These are phyloP conservation scores for Trichocladium uniseriatum DNA, from an alignment of 495 filamentous ascomycete genomes.

Conservation along the genomic window DNA sequence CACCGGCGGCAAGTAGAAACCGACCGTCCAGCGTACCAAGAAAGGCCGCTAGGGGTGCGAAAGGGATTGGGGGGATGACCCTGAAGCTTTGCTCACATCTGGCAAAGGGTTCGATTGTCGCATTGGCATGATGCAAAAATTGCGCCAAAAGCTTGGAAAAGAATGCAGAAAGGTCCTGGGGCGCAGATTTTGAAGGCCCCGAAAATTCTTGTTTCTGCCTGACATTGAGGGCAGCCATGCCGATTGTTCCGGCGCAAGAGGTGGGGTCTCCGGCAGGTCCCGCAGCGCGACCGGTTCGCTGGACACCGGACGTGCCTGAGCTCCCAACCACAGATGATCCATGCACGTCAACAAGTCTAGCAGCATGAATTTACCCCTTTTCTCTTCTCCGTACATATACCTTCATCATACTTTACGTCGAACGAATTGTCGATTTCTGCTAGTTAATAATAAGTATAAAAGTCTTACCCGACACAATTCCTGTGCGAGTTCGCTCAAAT, in stretches of 20 bases:
- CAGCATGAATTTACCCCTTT: too few species aligned
- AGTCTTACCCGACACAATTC: too few species aligned
- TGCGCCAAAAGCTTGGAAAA: constrained; percentile 4
- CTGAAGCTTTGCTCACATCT: background rate
- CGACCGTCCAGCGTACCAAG: constrained; percentile 8
- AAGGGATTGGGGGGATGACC: background rate
- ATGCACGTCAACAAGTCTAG: too few species aligned
- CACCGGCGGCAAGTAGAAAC: background rate
- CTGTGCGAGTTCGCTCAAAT: too few species aligned
- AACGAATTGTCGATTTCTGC: too few species aligned
- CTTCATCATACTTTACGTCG: too few species aligned
- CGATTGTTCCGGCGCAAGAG: background rate
- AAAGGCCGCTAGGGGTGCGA: background rate
- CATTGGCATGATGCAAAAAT: constrained; percentile 1
- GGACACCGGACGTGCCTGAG: background rate
- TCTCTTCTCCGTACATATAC: too few species aligned
- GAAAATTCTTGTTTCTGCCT: background rate
- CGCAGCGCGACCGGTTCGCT: background rate
- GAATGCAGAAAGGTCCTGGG: background rate
- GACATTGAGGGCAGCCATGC: background rate
- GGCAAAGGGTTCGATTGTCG: background rate
- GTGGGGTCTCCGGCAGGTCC: background rate
- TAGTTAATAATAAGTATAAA: too few species aligned
- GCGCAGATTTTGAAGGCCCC: background rate
- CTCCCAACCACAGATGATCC: too few species aligned